Evolutionary conservation across 768 basidiomycete species (phyloP), one percentile per base, ranked within the genome.

Genomic region (Pleurotus giganteus): DNA sequence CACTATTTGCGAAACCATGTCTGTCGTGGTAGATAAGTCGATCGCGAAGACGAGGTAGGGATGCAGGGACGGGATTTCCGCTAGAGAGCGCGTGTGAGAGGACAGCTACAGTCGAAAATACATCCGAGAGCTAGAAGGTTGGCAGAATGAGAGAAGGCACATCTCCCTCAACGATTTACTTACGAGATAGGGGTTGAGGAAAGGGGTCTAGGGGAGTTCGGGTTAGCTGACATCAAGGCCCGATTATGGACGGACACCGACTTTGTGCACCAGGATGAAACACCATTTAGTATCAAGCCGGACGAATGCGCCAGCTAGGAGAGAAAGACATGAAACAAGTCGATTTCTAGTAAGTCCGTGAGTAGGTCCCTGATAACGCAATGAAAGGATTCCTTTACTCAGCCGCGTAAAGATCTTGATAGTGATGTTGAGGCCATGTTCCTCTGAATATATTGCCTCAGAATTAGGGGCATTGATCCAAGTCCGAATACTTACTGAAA

Each of bases 131-230:
- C 77, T 78, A 41, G 2, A 13, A 21, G 23, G 11, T 8, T 54
- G 34, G 28, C 34, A 13, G 9, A 27, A 51, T 24, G 47, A 29
- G 43, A 27, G 9, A 34, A 29, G 15, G 37, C 36, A 34, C n/a
- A n/a, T n/a, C n/a, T n/a, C n/a, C n/a, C n/a, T n/a, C 8, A 31
- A 47, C 41, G 31, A 32, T 17, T 3, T 9, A 57, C 73, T 60
- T 57, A 76, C 77, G 2, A 78, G 66, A 47, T 76, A 75, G 0
- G 77, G 76, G 52, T 78, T 78, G 49, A 78, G 60, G 56, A 72
- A 77, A 8, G 77, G 76, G 4, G 77, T 75, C 75, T 78, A 46
- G 19, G 21, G 6, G 17, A 23, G 4, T 1, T 4, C 34, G 4
- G 19, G 32, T 13, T 15, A 21, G 36, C 23, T 8, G 2, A 27